Evolutionary conservation across 2,329 filamentous ascomycete species (phyloP), one percentile per base, ranked within the genome.

Genomic region (Zasmidium cellare): DNA sequence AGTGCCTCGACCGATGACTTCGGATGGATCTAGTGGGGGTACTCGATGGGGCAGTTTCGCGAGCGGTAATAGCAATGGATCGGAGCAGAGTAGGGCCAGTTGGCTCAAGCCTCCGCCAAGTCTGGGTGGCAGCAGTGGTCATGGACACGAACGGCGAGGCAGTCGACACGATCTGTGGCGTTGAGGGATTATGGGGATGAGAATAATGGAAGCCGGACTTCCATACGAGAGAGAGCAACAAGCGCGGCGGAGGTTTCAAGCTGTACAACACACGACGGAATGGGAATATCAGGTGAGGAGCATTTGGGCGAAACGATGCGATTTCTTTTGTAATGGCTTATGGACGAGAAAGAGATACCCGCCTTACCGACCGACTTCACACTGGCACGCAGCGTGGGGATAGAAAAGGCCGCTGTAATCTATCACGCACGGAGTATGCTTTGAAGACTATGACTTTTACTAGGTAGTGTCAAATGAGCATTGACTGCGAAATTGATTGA

Each of bases 81-180:
- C 49, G 6, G 56, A 63, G 23, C 56, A 54, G 2, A 62, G 54
- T 48, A 6, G 35, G 35, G 35, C 35, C 3, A 65, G 65, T 58
- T 65, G 67, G 31, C 59, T 73, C 46, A 68, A 63, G 51, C 65
- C 69, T 19, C 71, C 71, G 25, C 69, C 69, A 3, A 69, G 65
- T 52, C 47, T 72, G 46, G 62, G 60, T 7, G 66, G 66, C 11
- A 61, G 51, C 14, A 46, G 51, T 46, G 3, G n/a, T n/a, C n/a
- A n/a, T 18, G 58, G 51, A 1, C 65, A 68, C 54, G 65, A 67
- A 60, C 64, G 66, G 52, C 67, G 66, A 61, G 65, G 65, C 7
- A 73, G 72, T 58, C 63, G 65, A 60, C 69, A 72, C 53, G 71
- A 74, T 62, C 52, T 74, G 44, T 73, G 71, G 71, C 61, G 72